Conservation (phyloP, 225 moss, liverwort and hornwort genomes). For the Anthoceros angustus region DNA sequence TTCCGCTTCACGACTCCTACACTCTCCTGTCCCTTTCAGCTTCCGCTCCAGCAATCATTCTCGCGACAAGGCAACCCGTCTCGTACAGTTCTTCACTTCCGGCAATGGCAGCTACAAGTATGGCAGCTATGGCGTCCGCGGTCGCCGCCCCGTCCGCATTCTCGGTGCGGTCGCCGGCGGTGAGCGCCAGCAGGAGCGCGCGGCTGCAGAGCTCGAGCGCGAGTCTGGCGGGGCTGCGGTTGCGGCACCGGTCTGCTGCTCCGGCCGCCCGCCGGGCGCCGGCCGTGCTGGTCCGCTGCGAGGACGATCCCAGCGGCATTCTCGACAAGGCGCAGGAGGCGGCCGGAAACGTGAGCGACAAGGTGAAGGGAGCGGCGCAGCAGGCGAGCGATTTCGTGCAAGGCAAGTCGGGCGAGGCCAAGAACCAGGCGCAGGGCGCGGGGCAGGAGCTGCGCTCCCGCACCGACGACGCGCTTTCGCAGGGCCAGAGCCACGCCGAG, state of each 20-base stretch:
- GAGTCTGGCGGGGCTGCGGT: background rate
- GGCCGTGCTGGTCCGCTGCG: background rate
- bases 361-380: slow-evolving; percentile 3
- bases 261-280: background rate
- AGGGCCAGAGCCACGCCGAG: background rate
- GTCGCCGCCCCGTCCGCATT: background rate
- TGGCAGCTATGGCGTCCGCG: background rate
- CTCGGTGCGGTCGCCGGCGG: background rate
- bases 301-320: background rate
- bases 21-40: too few species aligned
- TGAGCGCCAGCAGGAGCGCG: background rate
- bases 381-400: slow-evolving; percentile 1
- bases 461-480: background rate
- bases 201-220: background rate
- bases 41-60: too few species aligned
- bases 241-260: background rate
- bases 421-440: slow-evolving; percentile 2
- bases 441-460: background rate
- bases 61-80: too few species aligned
- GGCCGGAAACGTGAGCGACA: background rate
- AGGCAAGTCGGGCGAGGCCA: background rate
- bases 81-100: too few species aligned
- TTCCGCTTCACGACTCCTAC: too few species aligned
- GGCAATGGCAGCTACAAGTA: too few species aligned
- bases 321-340: slow-evolving; percentile 1